Base-by-base conservation (phyloP, 805 yeast genomes). In the Kodamaea kaohsiungensis region DNA sequence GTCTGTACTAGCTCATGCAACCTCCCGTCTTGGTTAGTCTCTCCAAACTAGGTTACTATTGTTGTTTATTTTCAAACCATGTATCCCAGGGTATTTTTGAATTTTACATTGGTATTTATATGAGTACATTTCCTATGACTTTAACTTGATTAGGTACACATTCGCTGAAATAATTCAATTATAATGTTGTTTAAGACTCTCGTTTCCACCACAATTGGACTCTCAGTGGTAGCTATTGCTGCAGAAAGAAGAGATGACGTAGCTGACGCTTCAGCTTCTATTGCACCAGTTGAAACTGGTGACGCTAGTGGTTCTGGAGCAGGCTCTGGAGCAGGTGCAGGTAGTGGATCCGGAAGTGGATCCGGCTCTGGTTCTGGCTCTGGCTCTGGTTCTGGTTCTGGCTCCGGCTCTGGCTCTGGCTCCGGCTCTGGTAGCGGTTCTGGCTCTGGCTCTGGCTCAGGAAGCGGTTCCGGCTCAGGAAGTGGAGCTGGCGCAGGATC, bases 361-460 rank as follows among this genome's bases (percentile, higher is more conserved):
- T 15, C 47, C 5, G 35, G 30, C 12, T 22, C 47, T 8, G 27
- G 18, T 16, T n/a, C 37, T 4, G 48, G 39, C 7, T 46, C 48
- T 25, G 48, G 48, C 16, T 46, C 48, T 30, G 35, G 35, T 30
- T 13, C 48, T 18, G 43, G 43, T 18, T 5, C 43, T 47, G 49
- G 33, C 16, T 15, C 33, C 12, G 30, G 40, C 10, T 47, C 49
- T 19, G 48, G 48, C n/a, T 45, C 48, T 46, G 48, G 48, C 13
- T 27, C 38, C 2, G 42, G 42, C 13, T 16, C 45, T 17, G 48
- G 47, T 43, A 25, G 30, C 18, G 33, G 37, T 7, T 5, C 38
- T 22, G 48, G 48, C 5, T 6, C 48, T 4, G 38, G 38, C 4
- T n/a, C 39, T 48, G 43, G 39, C 17, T 48, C 51, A 9, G 45